Conservation (phyloP, 1,284 basidiomycete species). For the Neolentinus lepideus region DNA sequence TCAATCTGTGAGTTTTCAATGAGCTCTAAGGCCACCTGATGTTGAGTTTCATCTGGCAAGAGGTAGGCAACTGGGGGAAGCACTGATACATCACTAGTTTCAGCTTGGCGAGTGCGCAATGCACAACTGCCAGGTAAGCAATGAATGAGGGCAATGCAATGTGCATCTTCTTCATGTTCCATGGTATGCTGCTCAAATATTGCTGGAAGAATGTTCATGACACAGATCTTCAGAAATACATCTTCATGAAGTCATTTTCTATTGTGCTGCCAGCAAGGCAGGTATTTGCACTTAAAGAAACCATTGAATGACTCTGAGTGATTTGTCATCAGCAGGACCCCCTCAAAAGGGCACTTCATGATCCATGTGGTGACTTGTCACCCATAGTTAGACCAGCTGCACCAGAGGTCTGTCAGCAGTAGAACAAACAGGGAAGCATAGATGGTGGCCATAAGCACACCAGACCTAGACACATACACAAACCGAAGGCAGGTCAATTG, state of each 20-base stretch:
- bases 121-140: background rate
- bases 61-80: no score
- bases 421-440: no score
- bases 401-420: background rate
- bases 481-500: no score
- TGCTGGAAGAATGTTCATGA: conserved; percentile 16
- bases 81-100: no score
- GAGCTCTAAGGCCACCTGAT: no score
- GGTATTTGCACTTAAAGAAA: conserved; percentile 20
- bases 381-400: background rate
- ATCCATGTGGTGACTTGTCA: background rate
- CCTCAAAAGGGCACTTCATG: conserved; percentile 10
- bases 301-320: conserved; percentile 27
- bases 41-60: no score
- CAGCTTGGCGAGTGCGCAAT: background rate
- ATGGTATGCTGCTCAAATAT: conserved; percentile 9
- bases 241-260: conserved; percentile 19
- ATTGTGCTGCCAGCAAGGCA: conserved; percentile 12
- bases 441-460: no score
- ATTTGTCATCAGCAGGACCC: conserved; percentile 24
- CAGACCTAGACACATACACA: no score
- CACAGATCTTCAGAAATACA: conserved; percentile 16
- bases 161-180: no score
- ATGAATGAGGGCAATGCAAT: no score
- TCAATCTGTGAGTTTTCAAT: no score